Evolutionary conservation across 257 asterid species (phyloP), one percentile per base, ranked within the genome.

Genomic region (Eustoma russellianum): DNA sequence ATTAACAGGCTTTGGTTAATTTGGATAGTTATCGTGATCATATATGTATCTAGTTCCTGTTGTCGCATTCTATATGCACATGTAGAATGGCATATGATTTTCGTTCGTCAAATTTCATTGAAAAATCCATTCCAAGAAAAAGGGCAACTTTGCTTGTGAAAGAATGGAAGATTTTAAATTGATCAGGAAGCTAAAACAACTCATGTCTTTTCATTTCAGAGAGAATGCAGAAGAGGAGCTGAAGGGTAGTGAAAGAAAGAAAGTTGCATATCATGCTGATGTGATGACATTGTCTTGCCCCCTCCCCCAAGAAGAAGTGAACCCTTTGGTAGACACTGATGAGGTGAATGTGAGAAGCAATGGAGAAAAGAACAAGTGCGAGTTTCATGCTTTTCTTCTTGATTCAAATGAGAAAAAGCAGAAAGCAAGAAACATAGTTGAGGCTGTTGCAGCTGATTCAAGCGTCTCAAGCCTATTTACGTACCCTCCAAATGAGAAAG

Each of bases 211-310:
- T 24, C 51, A 41, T 46, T 13, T 9, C 57, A 68, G 73, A 44
- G 61, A 41, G 14, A 19, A 46, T 40, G 45, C 43, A 38, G 43
- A 28, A 38, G 63, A 67, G 43, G 66, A 66, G 34, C 15, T 60
- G 57, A 59, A 48, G 19, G 10, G 51, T 33, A 48, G 58, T 17
- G 5, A 46, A 6, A 54, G 72, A 18, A 60, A 66, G 48, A 55
- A 50, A 33, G 59, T 55, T 14, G 34, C 55, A 2, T 60, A 54
- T 35, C 57, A 60, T 49, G 18, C 38, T 6, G 11, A 49, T 55
- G 5, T 44, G 10, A 33, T 38, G n/a, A 35, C 55, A 5, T 46
- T 12, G 13, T n/a, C 30, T 24, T 24, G 30, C 30, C 30, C 30
- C 30, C 30, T 24, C 30, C 30, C 15, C 46, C 52, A 7, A 49